Evolutionary conservation across 805 yeast genomes (phyloP).

Genomic region (Saturnispora saitoi): DNA sequence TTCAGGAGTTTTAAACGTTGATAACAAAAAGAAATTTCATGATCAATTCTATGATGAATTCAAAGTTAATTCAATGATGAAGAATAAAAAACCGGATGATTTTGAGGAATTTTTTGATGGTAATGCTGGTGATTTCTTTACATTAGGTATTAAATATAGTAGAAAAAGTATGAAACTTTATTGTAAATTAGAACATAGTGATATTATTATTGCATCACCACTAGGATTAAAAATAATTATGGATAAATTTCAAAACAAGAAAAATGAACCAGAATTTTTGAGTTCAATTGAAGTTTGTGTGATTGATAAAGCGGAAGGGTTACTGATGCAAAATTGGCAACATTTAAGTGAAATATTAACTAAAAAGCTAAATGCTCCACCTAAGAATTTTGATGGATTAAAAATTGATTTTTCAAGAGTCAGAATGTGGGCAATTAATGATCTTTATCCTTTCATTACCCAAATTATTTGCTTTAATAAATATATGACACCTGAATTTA

Average conservation of each 20-base stretch:
- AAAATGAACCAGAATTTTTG: slow-evolving; percentile 43
- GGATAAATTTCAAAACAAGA: slow-evolving; percentile 32
- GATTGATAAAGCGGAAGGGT: slow-evolving; percentile 75
- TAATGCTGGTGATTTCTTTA: slow-evolving; percentile 84
- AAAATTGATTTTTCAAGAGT: slow-evolving; percentile 87
- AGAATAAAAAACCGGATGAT: slow-evolving; percentile 66
- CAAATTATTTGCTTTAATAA: slow-evolving; percentile 76
- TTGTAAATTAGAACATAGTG: slow-evolving; percentile 76
- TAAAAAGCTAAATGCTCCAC: slow-evolving; percentile 59
- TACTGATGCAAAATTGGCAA: slow-evolving; percentile 90
- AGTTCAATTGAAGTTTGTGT: slow-evolving; percentile 80
- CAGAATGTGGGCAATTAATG: slow-evolving; percentile 88
- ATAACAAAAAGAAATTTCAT: slow-evolving; percentile 68
- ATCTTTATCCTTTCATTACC: slow-evolving; percentile 60
- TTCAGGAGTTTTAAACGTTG: slow-evolving; percentile 67
- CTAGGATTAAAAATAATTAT: slow-evolving; percentile 75
- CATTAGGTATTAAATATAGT: slow-evolving; percentile 84
- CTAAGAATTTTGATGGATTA: slow-evolving; percentile 49
- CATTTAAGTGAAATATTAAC: slow-evolving; percentile 63
- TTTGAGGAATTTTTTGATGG: slow-evolving; percentile 77
- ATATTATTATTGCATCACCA: slow-evolving; percentile 85
- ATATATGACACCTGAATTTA: slow-evolving; percentile 73
- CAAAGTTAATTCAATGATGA: slow-evolving; percentile 21
- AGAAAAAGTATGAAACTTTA: slow-evolving; percentile 79
- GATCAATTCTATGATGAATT: slow-evolving; percentile 54